Evolutionary conservation across 805 yeast species (phyloP).

Genomic region (Lachancea sp.): DNA sequence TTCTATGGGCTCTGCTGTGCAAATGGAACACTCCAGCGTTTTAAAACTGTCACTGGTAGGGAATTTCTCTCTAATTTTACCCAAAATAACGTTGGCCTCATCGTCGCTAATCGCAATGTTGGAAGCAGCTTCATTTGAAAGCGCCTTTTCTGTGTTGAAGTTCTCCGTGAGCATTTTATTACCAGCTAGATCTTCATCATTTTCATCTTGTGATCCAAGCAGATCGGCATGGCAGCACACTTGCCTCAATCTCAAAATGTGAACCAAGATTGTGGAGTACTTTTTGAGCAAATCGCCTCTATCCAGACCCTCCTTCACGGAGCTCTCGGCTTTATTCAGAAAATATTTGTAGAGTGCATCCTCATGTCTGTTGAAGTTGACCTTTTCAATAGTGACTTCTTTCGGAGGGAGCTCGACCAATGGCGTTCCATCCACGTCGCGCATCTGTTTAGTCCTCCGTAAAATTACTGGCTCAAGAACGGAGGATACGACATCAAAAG

Average conservation of each 20-base stretch:
- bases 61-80: constrained; percentile 22
- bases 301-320: constrained; percentile 52
- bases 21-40: constrained; percentile 74
- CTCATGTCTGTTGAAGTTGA: constrained; percentile 64
- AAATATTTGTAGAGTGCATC: constrained; percentile 60
- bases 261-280: constrained; percentile 75
- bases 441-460: constrained; percentile 83
- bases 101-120: constrained; percentile 4
- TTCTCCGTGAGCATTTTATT: constrained; percentile 5
- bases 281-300: constrained; percentile 64
- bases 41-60: constrained; percentile 27
- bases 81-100: constrained; percentile 6
- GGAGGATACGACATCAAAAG: constrained; percentile 78
- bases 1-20: constrained; percentile 62
- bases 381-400: constrained; percentile 59
- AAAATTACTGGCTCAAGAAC: constrained; percentile 76
- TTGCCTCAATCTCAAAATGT: constrained; percentile 77
- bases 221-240: constrained; percentile 79
- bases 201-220: constrained; percentile 45
- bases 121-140: not conserved
- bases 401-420: constrained; percentile 74
- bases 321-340: constrained; percentile 55
- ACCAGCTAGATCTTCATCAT: constrained; percentile 39
- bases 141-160: not conserved
- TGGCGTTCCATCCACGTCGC: constrained; percentile 61